Base-by-base conservation (phyloP, 2,329 filamentous ascomycete genomes). In the Thermothelomyces thermophilus region DNA sequence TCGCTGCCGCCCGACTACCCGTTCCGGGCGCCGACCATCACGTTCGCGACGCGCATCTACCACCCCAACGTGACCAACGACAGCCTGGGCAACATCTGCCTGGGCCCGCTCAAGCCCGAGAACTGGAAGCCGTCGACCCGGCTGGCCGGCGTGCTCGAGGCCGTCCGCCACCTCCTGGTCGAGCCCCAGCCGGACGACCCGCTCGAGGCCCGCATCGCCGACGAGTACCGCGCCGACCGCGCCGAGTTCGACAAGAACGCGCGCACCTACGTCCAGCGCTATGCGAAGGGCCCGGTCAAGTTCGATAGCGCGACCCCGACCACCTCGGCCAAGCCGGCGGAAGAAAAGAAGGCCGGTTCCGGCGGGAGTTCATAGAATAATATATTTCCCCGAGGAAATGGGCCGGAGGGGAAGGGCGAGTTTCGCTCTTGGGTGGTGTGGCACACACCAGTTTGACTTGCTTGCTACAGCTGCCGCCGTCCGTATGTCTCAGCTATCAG, bases 41-140 rank as follows among this genome's bases (percentile, higher is more conserved):
- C 77, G 64, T 95, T 95, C 77, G 72, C 75, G 58, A 95, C 90
- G 45, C 91, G 90, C 70, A 87, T 95, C 74, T 96, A 95, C 78
- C 90, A 96, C 73, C 90, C 90, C 39, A 96, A 96, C 71, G 80
- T 96, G 52, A 89, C 85, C 64, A 93, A 95, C 76, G 90, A 95
- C 68, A 78, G 80, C 64, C 80, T 82, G 58, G 90, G 90, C 55
- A 84, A 78, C 70, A 87, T 96, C 80, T 96, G 90, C 70, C 76
- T 96, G 39, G 83, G 81, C 53, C 79, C 90, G 68, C 80, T 96
- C 60, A 88, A 90, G 65, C 68, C 84, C 26, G 89, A 95, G 62
- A 84, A 88, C 69, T 96, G 90, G 90, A 96, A 95, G 76, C 90
- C 90, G 16, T 84, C 84, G 54, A 87, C 84, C 62, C 86, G 84